Conservation (phyloP, 352 stramenopile species). For the Phytophthora capsici region DNA sequence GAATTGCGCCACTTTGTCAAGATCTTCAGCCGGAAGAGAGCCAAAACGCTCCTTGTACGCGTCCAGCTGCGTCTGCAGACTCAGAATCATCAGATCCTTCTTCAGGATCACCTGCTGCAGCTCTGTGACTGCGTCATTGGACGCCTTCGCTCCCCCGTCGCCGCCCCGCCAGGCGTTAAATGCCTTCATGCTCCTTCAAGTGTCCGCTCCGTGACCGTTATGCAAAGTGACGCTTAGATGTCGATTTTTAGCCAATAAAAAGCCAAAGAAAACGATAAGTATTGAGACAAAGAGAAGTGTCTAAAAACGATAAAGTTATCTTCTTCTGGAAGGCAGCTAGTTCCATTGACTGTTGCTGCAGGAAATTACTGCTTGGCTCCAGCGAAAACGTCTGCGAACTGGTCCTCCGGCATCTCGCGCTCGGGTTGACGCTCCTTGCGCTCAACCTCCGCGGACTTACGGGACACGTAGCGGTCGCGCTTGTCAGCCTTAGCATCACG, state of each 20-base stretch:
- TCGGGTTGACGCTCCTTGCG: constrained; percentile 78
- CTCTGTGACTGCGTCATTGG: constrained; percentile 51
- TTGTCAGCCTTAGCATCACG: constrained; percentile 93
- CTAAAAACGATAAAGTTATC: constrained; percentile 26
- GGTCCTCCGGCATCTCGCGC: constrained; percentile 73
- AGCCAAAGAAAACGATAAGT: constrained; percentile 18
- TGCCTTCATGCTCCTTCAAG: constrained; percentile 38
- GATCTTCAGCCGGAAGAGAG: constrained; percentile 42
- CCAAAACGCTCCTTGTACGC: constrained; percentile 67
- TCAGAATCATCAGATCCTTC: constrained; percentile 86
- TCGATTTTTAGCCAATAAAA: constrained; percentile 9
- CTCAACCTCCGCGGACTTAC: constrained; percentile 87
- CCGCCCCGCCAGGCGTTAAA: constrained; percentile 36
- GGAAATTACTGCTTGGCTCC: constrained; percentile 46
- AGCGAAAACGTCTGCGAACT: constrained; percentile 89
- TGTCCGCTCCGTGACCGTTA: constrained; percentile 14
- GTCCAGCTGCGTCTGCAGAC: constrained; percentile 71
- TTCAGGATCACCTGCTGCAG: constrained; percentile 86
- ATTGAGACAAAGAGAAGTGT: constrained; percentile 16
- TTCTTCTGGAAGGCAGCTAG: constrained; percentile 5
- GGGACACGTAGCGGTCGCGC: constrained; percentile 91
- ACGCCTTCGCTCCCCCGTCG: constrained; percentile 24
- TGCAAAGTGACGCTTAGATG: constrained; percentile 8
- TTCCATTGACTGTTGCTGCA: neutral
- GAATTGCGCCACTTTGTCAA: constrained; percentile 34